Conservation (phyloP, 495 filamentous ascomycete genomes). For the Trichocladium uniseriatum region DNA sequence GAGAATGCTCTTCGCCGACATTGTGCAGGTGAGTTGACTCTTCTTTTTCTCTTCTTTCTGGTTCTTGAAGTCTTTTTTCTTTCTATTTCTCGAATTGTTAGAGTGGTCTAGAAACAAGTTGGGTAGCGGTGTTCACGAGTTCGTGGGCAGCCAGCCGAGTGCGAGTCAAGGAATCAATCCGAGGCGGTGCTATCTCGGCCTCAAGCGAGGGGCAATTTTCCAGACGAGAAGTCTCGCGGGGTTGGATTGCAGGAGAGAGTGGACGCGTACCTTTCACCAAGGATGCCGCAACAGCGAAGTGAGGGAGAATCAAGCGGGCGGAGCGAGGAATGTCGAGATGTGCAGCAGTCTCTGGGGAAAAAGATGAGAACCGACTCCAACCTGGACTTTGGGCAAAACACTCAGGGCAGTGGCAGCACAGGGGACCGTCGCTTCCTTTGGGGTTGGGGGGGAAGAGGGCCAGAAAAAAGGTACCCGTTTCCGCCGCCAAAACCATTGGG, state of each 20-base stretch:
- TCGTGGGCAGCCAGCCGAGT: neutral
- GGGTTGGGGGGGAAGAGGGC: slow-evolving; percentile 12
- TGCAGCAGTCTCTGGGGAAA: slow-evolving; percentile 7
- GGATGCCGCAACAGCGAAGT: slow-evolving; percentile 3
- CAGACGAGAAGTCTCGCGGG: slow-evolving; percentile 5
- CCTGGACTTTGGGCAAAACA: slow-evolving; percentile 5
- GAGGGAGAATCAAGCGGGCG: neutral
- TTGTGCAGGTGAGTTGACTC: slow-evolving; percentile 38
- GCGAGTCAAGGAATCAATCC: neutral
- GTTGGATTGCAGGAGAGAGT: slow-evolving; percentile 1
- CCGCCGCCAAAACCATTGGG: slow-evolving; percentile 26
- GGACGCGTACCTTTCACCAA: neutral
- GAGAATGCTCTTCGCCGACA: slow-evolving; percentile 97
- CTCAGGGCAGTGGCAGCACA: slow-evolving; percentile 6
- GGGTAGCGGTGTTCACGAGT: slow-evolving; percentile 1
- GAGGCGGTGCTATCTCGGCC: slow-evolving; percentile 1
- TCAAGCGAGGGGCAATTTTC: slow-evolving; percentile 17
- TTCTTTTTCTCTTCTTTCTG: slow-evolving; percentile 8
- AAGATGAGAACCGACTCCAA: slow-evolving; percentile 7
- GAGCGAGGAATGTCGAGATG: slow-evolving; percentile 11
- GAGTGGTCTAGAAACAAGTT: neutral
- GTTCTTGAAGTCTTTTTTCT: neutral
- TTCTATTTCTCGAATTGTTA: neutral
- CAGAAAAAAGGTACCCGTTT: slow-evolving; percentile 22
- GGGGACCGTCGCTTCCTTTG: slow-evolving; percentile 9